Evolutionary conservation across 1,284 basidiomycete genomes (phyloP).

Genomic region (Cutaneotrichosporon sp.): DNA sequence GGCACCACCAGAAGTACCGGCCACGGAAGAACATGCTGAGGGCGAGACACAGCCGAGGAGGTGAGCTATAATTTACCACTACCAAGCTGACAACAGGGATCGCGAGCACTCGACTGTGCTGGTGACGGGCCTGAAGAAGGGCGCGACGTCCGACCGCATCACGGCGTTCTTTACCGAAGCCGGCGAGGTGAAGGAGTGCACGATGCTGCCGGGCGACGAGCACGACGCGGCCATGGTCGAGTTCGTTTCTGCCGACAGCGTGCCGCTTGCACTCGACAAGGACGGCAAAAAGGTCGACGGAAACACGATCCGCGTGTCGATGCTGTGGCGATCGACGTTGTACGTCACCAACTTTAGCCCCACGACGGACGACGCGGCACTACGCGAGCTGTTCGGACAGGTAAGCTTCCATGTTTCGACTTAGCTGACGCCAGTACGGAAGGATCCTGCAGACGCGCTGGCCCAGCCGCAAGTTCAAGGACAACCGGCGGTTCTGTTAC

Average conservation of each 20-base stretch:
- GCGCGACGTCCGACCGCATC: conserved; percentile 63
- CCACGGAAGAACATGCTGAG: conserved; percentile 16
- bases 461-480: conserved; percentile 96
- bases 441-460: conserved; percentile 89
- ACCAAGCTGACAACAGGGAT: conserved; percentile 61
- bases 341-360: conserved; percentile 97
- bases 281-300: conserved; percentile 80
- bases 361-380: conserved; percentile 67
- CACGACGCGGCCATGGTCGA: conserved; percentile 47
- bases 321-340: conserved; percentile 89
- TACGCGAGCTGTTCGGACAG: conserved; percentile 71
- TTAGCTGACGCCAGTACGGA: conserved; percentile 64
- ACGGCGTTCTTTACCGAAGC: conserved; percentile 76
- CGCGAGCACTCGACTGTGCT: conserved; percentile 93
- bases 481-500: conserved; percentile 86
- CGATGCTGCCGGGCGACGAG: conserved; percentile 45
- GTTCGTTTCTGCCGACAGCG: conserved; percentile 53
- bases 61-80: conserved; percentile 5
- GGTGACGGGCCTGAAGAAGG: conserved; percentile 63
- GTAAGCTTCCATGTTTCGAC: conserved; percentile 49
- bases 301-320: conserved; percentile 67
- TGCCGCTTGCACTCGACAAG: conserved; percentile 81
- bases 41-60: conserved; percentile 25
- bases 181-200: conserved; percentile 69
- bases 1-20: background rate